Percentiles rank a stretch among this genome's conserved stretches.
These are phyloP conservation scores for Hyphopichia burtonii DNA, from an alignment of 1,139 yeast species.

Conservation along the genomic window DNA sequence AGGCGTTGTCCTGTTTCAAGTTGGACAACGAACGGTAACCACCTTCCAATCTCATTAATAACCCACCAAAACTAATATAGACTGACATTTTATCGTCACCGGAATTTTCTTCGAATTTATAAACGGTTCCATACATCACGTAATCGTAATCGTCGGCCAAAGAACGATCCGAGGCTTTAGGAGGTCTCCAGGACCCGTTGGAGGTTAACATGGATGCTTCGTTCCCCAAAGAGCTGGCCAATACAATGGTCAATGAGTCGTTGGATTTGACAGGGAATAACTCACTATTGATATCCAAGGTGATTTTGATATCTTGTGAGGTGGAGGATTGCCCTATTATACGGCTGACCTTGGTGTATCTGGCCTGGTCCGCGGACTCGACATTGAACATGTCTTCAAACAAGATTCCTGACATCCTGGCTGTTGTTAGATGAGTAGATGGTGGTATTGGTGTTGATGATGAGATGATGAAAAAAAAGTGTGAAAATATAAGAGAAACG, in stretches of 20 bases:
- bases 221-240: slow-evolving; percentile 76
- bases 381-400: slow-evolving; percentile 93
- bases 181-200: slow-evolving; percentile 89
- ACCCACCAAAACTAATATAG: slow-evolving; percentile 94
- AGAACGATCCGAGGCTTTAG: slow-evolving; percentile 77
- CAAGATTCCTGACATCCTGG: slow-evolving; percentile 70
- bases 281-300: slow-evolving; percentile 90
- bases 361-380: slow-evolving; percentile 80
- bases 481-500: too few relatives aligned
- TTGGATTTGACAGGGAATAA: slow-evolving; percentile 80
- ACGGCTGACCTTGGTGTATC: slow-evolving; percentile 91
- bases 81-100: slow-evolving; percentile 78
- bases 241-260: slow-evolving; percentile 83
- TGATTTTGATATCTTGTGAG: slow-evolving; percentile 76
- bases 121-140: slow-evolving; percentile 97
- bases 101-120: slow-evolving; percentile 88
- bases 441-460: background rate
- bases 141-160: slow-evolving; percentile 97
- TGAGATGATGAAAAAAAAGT: slow-evolving; percentile 4
- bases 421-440: background rate
- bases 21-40: slow-evolving; percentile 85
- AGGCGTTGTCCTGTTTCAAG: slow-evolving; percentile 92
- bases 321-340: slow-evolving; percentile 87
- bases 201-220: slow-evolving; percentile 54
- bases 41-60: slow-evolving; percentile 92